Conservation (phyloP, 257 asterid genomes). For the Fraxinus cuspidata region DNA sequence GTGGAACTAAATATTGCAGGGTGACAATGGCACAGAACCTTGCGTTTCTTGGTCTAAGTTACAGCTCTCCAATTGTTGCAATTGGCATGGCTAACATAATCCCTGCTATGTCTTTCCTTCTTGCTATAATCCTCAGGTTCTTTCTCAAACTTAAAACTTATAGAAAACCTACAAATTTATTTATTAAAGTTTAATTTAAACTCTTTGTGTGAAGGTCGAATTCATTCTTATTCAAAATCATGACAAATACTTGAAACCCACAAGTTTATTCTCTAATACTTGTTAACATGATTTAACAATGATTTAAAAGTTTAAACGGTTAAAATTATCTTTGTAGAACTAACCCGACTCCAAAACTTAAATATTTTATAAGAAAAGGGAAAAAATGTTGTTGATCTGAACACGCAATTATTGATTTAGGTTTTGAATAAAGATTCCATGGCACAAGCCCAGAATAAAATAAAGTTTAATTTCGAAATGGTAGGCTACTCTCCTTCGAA, state of each 20-base stretch:
- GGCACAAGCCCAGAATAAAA: not conserved
- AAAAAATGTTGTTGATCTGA: not conserved
- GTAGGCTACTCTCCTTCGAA: not conserved
- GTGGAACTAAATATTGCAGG: conserved; percentile 41
- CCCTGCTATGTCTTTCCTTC: conserved; percentile 72
- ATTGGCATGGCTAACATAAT: conserved; percentile 69
- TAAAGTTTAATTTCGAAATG: not conserved
- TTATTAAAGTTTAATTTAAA: too few relatives aligned
- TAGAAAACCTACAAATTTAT: too few relatives aligned
- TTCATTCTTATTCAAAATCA: too few relatives aligned
- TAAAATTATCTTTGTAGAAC: too few relatives aligned
- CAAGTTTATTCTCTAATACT: too few relatives aligned
- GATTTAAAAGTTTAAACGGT: not conserved
- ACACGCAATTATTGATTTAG: not conserved
- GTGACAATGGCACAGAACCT: conserved; percentile 69
- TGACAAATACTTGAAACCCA: too few relatives aligned
- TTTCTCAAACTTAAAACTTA: not conserved
- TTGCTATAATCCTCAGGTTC: conserved; percentile 62
- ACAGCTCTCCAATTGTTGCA: conserved; percentile 83
- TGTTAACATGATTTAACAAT: too few relatives aligned
- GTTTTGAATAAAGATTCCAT: not conserved
- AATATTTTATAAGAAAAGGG: too few relatives aligned
- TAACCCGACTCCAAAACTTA: not conserved
- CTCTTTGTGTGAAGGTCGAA: too few relatives aligned
- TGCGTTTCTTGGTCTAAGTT: conserved; percentile 70